These are phyloP conservation scores for Colletotrichum nymphaeae DNA, from an alignment of 2,329 filamentous ascomycete genomes.

Conservation along the genomic window DNA sequence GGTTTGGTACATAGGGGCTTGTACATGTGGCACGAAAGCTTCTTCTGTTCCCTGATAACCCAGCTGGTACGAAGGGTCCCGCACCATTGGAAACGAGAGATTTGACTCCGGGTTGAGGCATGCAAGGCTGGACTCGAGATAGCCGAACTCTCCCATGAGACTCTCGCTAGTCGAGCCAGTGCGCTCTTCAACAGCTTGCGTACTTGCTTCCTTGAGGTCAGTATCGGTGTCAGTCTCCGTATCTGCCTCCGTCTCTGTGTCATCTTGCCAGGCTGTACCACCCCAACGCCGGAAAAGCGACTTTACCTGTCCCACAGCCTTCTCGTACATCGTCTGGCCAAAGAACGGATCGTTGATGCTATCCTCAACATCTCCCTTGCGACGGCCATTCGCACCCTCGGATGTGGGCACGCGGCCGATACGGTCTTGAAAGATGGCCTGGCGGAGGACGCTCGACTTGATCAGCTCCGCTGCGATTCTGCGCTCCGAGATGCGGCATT, in stretches of 20 bases:
- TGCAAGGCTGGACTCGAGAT: no score
- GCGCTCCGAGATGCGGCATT: conserved; percentile 22
- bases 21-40: no score
- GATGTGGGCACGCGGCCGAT: neutral
- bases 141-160: neutral
- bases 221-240: neutral
- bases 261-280: neutral
- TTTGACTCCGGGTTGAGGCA: no score
- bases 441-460: conserved; percentile 15
- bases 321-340: neutral
- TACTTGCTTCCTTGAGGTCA: neutral
- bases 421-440: conserved; percentile 12
- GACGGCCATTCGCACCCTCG: neutral
- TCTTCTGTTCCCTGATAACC: neutral
- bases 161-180: neutral
- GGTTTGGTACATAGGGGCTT: neutral
- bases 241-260: neutral
- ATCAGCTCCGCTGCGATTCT: conserved; percentile 19
- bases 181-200: neutral
- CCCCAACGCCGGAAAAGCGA: neutral
- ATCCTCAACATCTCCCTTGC: neutral
- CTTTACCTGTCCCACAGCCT: neutral
- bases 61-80: neutral
- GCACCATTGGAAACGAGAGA: no score
- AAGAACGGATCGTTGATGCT: neutral